Percentiles rank a stretch among this genome's conserved stretches.
These are phyloP conservation scores for Schizochytrium sp. DNA, from an alignment of 108 stramenopile species.

Conservation along the genomic window DNA sequence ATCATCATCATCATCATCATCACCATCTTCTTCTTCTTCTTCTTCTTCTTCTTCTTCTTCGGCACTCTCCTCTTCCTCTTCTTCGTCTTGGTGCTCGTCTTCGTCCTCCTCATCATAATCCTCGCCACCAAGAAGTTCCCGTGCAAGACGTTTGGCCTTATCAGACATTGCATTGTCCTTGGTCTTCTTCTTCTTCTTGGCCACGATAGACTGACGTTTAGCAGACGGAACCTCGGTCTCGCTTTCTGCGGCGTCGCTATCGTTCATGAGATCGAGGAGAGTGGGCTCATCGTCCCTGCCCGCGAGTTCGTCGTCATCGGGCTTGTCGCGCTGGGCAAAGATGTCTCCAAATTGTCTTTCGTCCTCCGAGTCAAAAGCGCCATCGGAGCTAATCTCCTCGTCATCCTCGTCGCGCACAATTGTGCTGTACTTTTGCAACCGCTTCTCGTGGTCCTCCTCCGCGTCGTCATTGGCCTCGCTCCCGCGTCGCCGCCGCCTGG, in stretches of 20 bases:
- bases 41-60: constrained; percentile 23
- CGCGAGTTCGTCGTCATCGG: constrained; percentile 29
- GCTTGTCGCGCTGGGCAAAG: constrained; percentile 39
- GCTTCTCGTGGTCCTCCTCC: too few relatives aligned
- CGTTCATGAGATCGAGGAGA: not conserved
- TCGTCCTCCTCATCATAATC: too few relatives aligned
- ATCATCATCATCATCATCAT: constrained; percentile 63
- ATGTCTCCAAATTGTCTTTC: constrained; percentile 64
- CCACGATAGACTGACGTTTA: too few relatives aligned
- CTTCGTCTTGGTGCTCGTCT: not conserved
- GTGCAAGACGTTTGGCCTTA: too few relatives aligned
- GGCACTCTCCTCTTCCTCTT: not conserved
- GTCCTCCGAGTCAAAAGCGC: constrained; percentile 76
- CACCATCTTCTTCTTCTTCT: constrained; percentile 58
- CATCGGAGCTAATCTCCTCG: constrained; percentile 69
- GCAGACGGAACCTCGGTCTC: too few relatives aligned
- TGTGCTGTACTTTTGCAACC: too few relatives aligned
- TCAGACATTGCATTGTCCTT: too few relatives aligned
- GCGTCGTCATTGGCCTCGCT: too few relatives aligned
- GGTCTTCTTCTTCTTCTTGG: too few relatives aligned
- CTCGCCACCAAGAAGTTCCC: too few relatives aligned
- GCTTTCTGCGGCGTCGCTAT: not conserved
- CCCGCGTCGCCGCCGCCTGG: too few relatives aligned
- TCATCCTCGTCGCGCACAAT: constrained; percentile 47
- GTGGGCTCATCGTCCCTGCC: constrained; percentile 32